These are phyloP conservation scores for Cytospora paraplurivora DNA, from an alignment of 2,329 filamentous ascomycete genomes.

Conservation along the genomic window DNA sequence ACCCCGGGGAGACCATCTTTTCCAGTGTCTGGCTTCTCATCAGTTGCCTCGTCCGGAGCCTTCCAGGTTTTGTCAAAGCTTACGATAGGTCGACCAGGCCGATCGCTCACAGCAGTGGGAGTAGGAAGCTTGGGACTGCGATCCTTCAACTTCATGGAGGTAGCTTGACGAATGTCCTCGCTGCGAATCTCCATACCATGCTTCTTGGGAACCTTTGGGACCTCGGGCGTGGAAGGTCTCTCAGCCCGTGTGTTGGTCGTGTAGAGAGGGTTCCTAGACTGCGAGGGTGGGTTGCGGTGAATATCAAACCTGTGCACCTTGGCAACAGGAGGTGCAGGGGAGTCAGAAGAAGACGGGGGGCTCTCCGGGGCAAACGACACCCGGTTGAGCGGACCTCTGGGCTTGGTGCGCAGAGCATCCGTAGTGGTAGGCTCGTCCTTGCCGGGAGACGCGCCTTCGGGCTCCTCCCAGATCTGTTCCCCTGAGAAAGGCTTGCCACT, in stretches of 20 bases:
- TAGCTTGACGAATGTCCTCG: slow-evolving; percentile 87
- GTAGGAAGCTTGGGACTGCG: slow-evolving; percentile 85
- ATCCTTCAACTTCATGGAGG: slow-evolving; percentile 84
- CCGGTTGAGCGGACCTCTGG: slow-evolving; percentile 66
- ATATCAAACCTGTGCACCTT: slow-evolving; percentile 62
- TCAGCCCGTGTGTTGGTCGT: slow-evolving; percentile 60
- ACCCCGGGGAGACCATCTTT: slow-evolving; percentile 28
- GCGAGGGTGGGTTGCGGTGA: slow-evolving; percentile 78
- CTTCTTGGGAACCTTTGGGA: slow-evolving; percentile 57
- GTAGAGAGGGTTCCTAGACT: slow-evolving; percentile 81
- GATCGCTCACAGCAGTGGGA: slow-evolving; percentile 88
- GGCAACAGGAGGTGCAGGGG: slow-evolving; percentile 42
- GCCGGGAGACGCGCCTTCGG: slow-evolving; percentile 50
- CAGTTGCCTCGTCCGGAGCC: slow-evolving; percentile 69
- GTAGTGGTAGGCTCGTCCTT: slow-evolving; percentile 32
- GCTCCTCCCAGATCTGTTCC: slow-evolving; percentile 89
- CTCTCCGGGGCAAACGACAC: slow-evolving; percentile 56
- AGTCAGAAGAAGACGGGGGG: slow-evolving; percentile 38
- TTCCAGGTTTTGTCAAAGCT: slow-evolving; percentile 90
- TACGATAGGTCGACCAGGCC: slow-evolving; percentile 89
- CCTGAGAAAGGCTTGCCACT: slow-evolving; percentile 71
- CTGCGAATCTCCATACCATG: slow-evolving; percentile 81
- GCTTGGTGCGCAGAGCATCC: slow-evolving; percentile 58
- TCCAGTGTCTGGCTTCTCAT: slow-evolving; percentile 62
- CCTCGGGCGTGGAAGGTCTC: slow-evolving; percentile 34